Conservation (phyloP, 768 basidiomycete species). For the Sutorius australiensis region DNA sequence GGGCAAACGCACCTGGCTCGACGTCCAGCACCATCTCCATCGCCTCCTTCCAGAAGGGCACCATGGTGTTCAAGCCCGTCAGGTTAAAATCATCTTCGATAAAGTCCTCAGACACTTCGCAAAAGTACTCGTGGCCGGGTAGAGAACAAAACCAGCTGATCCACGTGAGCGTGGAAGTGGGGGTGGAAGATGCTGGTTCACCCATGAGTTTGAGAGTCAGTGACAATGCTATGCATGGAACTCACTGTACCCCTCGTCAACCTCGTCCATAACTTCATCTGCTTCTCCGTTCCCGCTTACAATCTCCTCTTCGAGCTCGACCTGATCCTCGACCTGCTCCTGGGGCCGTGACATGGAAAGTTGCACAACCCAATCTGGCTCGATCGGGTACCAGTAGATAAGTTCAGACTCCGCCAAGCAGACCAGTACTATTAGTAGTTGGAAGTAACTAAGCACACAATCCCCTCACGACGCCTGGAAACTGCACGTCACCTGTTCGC, state of each 20-base stretch:
- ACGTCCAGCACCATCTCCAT: conserved; percentile 99
- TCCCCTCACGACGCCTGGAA: conserved; percentile 26
- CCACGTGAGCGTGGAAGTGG: conserved; percentile 90
- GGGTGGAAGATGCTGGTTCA: conserved; percentile 74
- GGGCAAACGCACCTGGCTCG: conserved; percentile 76
- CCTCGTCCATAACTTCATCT: conserved; percentile 78
- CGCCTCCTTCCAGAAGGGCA: conserved; percentile 99
- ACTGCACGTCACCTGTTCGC: conserved; percentile 48
- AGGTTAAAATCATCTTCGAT: conserved; percentile 99
- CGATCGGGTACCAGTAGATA: conserved; percentile 25
- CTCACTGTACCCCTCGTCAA: conserved; percentile 74
- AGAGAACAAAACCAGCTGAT: conserved; percentile 95
- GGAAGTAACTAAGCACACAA: neutral
- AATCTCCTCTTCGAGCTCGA: conserved; percentile 56
- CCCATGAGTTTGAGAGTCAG: conserved; percentile 17
- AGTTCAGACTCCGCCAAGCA: conserved; percentile 30
- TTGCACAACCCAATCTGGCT: conserved; percentile 24
- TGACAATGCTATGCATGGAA: conserved; percentile 20
- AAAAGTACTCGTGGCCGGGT: conserved; percentile 96
- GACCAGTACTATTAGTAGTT: neutral
- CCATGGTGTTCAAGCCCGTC: conserved; percentile 91
- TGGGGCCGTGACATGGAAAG: conserved; percentile 37
- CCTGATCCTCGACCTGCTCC: conserved; percentile 45
- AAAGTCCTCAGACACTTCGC: conserved; percentile 97
- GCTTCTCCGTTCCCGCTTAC: conserved; percentile 56